Percentiles rank a stretch among this genome's conserved stretches.
phyloP scores from a whole-genome alignment of 2,329 filamentous ascomycete genomes.

The Pseudocercospora pini-densiflorae region DNA sequence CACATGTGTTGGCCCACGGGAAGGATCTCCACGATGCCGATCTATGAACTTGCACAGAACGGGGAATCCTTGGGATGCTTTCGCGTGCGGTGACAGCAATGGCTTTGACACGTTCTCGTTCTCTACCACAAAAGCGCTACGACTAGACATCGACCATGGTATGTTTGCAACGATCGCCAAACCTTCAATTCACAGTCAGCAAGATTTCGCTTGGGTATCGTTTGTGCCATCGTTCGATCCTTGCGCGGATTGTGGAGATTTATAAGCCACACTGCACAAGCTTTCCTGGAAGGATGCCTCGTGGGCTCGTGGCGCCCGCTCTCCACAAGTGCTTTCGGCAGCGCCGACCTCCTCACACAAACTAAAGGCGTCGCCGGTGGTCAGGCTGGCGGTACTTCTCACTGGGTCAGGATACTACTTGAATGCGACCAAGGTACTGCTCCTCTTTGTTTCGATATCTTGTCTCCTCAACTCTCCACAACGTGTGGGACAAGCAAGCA shows the following conservation, averaged over 20 bases:
- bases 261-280: not conserved
- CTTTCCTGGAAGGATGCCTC: slow-evolving; percentile 7
- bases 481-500: not conserved
- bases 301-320: not conserved
- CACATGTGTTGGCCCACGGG: slow-evolving; percentile 6
- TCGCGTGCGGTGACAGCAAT: slow-evolving; percentile 1
- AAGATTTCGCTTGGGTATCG: slow-evolving; percentile 1
- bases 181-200: not conserved
- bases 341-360: slow-evolving; percentile 6
- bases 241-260: not conserved
- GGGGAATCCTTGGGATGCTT: slow-evolving; percentile 2
- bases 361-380: slow-evolving; percentile 7
- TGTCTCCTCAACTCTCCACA: slow-evolving; percentile 3
- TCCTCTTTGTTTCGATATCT: slow-evolving; percentile 4
- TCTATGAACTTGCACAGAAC: slow-evolving; percentile 11
- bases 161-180: not conserved
- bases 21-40: slow-evolving; percentile 24
- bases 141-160: not conserved
- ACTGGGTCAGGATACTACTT: not conserved
- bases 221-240: not conserved
- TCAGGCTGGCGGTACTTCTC: not conserved
- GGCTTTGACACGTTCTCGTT: not conserved
- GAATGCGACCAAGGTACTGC: slow-evolving; percentile 1
- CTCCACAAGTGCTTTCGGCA: not conserved
- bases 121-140: not conserved